Evolutionary conservation across 2,329 filamentous ascomycete species (phyloP).

Genomic region (Colletotrichum camelliae): DNA sequence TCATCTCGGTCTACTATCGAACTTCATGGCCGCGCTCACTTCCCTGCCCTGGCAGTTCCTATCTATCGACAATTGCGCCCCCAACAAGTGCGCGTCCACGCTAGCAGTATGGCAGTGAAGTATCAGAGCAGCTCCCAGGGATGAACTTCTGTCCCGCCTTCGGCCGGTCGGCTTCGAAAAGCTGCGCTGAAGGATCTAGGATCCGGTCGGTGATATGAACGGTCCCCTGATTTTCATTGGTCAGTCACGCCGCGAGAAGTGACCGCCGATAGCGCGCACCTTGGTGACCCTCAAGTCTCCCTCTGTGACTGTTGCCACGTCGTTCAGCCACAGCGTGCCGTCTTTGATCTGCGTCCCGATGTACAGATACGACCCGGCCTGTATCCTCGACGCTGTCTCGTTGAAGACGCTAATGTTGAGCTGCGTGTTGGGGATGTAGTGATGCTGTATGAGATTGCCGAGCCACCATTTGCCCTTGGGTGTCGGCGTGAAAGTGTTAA

Average conservation of each 20-base stretch:
- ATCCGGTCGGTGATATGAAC: constrained; percentile 29
- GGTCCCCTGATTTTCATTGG: constrained; percentile 22
- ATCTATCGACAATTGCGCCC: not conserved
- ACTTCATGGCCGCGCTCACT: not conserved
- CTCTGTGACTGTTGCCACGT: constrained; percentile 24
- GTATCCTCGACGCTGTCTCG: constrained; percentile 25
- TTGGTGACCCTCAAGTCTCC: not conserved
- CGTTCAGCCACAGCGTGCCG: constrained; percentile 26
- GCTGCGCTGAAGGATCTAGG: constrained; percentile 28
- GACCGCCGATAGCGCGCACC: not conserved
- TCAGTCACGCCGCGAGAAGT: not conserved
- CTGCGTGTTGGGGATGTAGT: constrained; percentile 29
- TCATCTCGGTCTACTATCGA: not conserved
- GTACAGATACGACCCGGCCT: constrained; percentile 30
- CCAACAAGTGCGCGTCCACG: not conserved
- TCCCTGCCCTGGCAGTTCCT: not conserved
- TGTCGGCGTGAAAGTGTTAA: constrained; percentile 27
- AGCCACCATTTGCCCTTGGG: constrained; percentile 33
- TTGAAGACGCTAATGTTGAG: constrained; percentile 26
- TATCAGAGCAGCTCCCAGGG: constrained; percentile 31
- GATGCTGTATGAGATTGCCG: constrained; percentile 29
- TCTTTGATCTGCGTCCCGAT: constrained; percentile 25
- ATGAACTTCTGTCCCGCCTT: constrained; percentile 28
- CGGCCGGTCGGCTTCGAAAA: constrained; percentile 28
- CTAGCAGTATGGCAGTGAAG: constrained; percentile 29